A percentile compares a stretch with the other conserved stretches of the same genome.
Evolutionary conservation across 768 basidiomycete genomes (phyloP).

Genomic region (Tephrocybe sp.): DNA sequence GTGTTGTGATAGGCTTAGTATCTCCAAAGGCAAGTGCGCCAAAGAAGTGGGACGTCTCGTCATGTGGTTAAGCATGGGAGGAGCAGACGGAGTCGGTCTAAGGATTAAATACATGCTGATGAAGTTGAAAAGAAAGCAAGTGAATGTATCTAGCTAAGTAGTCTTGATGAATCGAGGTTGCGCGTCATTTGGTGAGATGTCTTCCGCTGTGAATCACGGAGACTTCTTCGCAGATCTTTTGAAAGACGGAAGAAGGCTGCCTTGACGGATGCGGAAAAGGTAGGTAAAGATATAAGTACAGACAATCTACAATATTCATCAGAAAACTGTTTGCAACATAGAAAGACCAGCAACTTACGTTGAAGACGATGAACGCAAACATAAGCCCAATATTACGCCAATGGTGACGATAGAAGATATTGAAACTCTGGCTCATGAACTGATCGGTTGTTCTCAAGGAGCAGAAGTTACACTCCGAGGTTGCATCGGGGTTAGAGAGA

Average conservation of each 20-base stretch:
- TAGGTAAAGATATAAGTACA: slow-evolving; percentile 52
- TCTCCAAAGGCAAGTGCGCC: slow-evolving; percentile 3
- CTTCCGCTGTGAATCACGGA: too few relatives aligned
- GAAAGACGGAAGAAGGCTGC: too few relatives aligned
- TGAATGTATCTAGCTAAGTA: too few relatives aligned
- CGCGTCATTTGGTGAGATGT: too few relatives aligned
- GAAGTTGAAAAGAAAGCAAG: too few relatives aligned
- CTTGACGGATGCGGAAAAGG: slow-evolving; percentile 54
- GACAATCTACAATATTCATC: slow-evolving; percentile 34
- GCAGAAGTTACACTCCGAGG: slow-evolving; percentile 53
- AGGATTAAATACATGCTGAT: neutral
- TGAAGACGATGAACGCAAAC: slow-evolving; percentile 44
- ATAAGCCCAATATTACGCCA: slow-evolving; percentile 53
- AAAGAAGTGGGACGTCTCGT: neutral
- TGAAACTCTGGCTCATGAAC: slow-evolving; percentile 53
- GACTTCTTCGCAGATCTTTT: too few relatives aligned
- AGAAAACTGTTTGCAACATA: neutral
- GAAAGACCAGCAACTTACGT: slow-evolving; percentile 26
- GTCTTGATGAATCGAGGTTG: too few relatives aligned
- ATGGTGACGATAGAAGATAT: slow-evolving; percentile 50
- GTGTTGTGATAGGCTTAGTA: slow-evolving; percentile 3
- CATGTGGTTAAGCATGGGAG: neutral
- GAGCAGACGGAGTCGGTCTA: neutral
- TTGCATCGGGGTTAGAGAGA: slow-evolving; percentile 49
- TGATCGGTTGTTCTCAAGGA: slow-evolving; percentile 47